A percentile compares a stretch with the other conserved stretches of the same genome.
Conservation (phyloP, 192 early-diverging fungal species). For the Umbelopsis sp. region DNA sequence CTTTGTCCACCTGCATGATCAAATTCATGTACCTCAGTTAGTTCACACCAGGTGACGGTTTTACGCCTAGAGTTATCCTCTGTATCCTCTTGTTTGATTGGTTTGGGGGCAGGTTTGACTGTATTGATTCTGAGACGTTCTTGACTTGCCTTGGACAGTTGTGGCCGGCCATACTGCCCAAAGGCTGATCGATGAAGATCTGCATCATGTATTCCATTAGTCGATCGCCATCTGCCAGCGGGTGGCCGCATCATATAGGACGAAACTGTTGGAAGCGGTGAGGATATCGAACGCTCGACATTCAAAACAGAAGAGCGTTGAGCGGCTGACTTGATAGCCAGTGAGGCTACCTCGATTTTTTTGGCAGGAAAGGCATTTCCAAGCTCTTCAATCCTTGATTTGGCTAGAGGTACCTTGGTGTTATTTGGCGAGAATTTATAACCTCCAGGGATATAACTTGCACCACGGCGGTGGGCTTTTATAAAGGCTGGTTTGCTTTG, state of each 20-base stretch:
- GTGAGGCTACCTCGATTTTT: conserved; percentile 19
- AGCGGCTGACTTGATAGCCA: conserved; percentile 8
- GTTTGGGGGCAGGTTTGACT: neutral
- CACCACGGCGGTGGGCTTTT: conserved; percentile 16
- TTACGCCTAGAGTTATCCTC: neutral
- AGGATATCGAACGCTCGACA: conserved; percentile 7
- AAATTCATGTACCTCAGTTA: conserved; percentile 12
- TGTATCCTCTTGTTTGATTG: conserved; percentile 2
- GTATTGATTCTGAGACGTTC: neutral
- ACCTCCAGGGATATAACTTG: conserved; percentile 11
- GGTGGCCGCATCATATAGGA: conserved; percentile 4
- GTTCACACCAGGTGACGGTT: conserved; percentile 13
- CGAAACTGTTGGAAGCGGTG: conserved; percentile 13
- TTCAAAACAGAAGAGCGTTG: conserved; percentile 17
- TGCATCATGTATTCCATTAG: conserved; percentile 1
- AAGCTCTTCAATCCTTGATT: neutral
- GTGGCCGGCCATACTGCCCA: neutral
- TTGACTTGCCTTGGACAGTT: neutral
- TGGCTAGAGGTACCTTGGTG: neutral
- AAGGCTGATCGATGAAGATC: neutral
- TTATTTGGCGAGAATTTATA: conserved; percentile 10
- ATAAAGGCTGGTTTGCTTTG: conserved; percentile 2
- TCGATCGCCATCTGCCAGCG: conserved; percentile 1
- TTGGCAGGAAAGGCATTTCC: conserved; percentile 16
- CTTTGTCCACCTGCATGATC: neutral